phyloP scores from a whole-genome alignment of 2,329 filamentous ascomycete species.

The Phaeophleospora eucalypticola region DNA sequence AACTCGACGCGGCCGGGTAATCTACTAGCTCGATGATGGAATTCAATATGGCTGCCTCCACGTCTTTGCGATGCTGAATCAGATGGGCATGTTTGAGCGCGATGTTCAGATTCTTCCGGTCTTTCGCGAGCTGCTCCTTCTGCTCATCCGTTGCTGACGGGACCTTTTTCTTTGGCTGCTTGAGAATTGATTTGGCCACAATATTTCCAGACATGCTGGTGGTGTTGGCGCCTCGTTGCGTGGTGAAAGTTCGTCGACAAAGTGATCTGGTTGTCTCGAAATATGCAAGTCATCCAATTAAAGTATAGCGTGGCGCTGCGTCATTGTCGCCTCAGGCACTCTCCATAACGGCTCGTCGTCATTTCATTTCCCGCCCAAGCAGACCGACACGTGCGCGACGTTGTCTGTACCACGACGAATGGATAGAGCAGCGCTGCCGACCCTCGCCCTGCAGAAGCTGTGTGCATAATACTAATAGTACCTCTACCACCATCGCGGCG shows the following conservation, averaged over 20 bases:
- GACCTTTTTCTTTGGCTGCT: conserved; percentile 34
- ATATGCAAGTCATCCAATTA: background rate
- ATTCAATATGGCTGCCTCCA: conserved; percentile 69
- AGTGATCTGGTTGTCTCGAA: background rate
- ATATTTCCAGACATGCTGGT: conserved; percentile 26
- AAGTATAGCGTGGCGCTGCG: background rate
- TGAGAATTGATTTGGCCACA: conserved; percentile 45
- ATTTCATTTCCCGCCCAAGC: background rate
- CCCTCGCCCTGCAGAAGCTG: too few species aligned
- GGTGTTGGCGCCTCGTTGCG: background rate
- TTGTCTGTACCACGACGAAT: too few species aligned
- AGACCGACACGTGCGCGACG: too few species aligned
- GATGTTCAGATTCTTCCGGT: conserved; percentile 52
- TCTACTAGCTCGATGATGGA: conserved; percentile 68
- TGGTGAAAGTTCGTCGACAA: background rate
- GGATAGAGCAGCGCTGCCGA: too few species aligned
- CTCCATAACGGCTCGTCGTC: background rate
- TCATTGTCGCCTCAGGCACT: background rate
- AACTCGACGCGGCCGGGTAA: conserved; percentile 50
- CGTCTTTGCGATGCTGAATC: conserved; percentile 76
- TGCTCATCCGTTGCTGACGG: conserved; percentile 20
- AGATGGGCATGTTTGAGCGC: conserved; percentile 78
- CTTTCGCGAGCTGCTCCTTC: conserved; percentile 30
- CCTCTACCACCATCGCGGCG: too few species aligned
- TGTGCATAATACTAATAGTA: too few species aligned